phyloP scores from a whole-genome alignment of 1,284 basidiomycete genomes.

The Ganoderma sinense region DNA sequence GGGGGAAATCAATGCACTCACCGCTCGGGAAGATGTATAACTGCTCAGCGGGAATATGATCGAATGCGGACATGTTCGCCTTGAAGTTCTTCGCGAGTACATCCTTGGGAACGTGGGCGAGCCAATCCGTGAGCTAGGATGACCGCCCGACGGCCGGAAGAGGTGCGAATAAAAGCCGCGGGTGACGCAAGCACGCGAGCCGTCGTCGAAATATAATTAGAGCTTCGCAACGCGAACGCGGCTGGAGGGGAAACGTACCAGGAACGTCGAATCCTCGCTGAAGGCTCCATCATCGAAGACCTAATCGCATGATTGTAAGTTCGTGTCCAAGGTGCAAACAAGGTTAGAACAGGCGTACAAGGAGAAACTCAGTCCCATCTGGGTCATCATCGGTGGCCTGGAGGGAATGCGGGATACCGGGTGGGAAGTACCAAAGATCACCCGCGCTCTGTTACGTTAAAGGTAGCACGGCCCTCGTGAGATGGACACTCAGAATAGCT shows the following conservation, averaged over 20 bases:
- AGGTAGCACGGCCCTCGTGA: constrained; percentile 10
- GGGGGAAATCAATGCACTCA: constrained; percentile 17
- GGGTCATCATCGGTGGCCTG: constrained; percentile 65
- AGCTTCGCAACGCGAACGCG: not conserved
- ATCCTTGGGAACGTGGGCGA: constrained; percentile 50
- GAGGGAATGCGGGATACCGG: constrained; percentile 56
- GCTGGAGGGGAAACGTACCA: constrained; percentile 31
- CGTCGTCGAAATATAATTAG: constrained; percentile 10
- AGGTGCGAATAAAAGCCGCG: not conserved
- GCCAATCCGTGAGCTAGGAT: constrained; percentile 42
- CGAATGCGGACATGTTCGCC: constrained; percentile 42
- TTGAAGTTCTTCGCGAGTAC: constrained; percentile 54
- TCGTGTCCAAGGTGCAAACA: not conserved
- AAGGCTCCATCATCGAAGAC: constrained; percentile 49
- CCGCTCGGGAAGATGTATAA: constrained; percentile 47
- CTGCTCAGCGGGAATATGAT: constrained; percentile 42
- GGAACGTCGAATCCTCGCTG: constrained; percentile 51
- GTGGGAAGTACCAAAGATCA: constrained; percentile 71
- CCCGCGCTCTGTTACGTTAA: constrained; percentile 38
- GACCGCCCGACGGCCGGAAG: not conserved
- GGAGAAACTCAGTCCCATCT: constrained; percentile 74
- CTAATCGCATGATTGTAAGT: constrained; percentile 22
- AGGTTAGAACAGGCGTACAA: constrained; percentile 52
- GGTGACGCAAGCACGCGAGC: constrained; percentile 13
- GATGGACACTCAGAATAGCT: not conserved